These are phyloP conservation scores for Globisporangium ultimum DNA, from an alignment of 352 stramenopile genomes.

Conservation along the genomic window DNA sequence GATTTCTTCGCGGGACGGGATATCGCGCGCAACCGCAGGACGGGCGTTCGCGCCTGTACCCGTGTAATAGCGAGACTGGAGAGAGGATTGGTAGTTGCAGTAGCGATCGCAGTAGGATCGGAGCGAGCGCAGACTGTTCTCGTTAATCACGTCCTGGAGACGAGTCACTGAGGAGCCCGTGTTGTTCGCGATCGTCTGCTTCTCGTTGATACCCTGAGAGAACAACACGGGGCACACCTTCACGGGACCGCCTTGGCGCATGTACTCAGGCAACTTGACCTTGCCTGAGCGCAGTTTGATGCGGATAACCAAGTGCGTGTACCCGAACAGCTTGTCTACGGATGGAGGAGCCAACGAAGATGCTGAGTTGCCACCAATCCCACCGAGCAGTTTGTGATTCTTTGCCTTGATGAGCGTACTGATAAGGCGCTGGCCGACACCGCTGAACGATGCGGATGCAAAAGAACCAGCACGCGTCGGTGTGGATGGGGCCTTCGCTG, in stretches of 20 bases:
- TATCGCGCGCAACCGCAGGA: conserved; percentile 5
- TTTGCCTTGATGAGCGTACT: conserved; percentile 71
- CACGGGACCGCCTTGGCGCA: conserved; percentile 58
- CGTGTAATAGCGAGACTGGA: conserved; percentile 30
- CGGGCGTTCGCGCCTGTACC: conserved; percentile 2
- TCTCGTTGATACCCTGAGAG: conserved; percentile 92
- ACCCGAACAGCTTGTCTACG: conserved; percentile 54
- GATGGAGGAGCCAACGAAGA: conserved; percentile 41
- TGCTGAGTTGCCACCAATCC: conserved; percentile 21
- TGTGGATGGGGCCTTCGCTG: conserved; percentile 15
- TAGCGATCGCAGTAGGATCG: conserved; percentile 74
- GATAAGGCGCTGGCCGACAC: conserved; percentile 60
- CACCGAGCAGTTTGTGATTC: conserved; percentile 55
- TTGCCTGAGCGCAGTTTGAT: conserved; percentile 70
- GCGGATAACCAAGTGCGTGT: conserved; percentile 75
- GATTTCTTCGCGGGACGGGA: conserved; percentile 51
- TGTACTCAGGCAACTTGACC: conserved; percentile 59
- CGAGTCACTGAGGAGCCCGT: conserved; percentile 73
- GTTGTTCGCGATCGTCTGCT: conserved; percentile 90
- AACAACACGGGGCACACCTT: conserved; percentile 77
- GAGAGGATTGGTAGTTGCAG: conserved; percentile 60
- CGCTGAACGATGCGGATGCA: conserved; percentile 58
- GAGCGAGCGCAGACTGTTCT: conserved; percentile 63
- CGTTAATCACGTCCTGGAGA: conserved; percentile 82
- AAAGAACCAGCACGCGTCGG: conserved; percentile 6